Base-by-base conservation (phyloP, 2,329 filamentous ascomycete genomes). In the Metarhizium rileyi region DNA sequence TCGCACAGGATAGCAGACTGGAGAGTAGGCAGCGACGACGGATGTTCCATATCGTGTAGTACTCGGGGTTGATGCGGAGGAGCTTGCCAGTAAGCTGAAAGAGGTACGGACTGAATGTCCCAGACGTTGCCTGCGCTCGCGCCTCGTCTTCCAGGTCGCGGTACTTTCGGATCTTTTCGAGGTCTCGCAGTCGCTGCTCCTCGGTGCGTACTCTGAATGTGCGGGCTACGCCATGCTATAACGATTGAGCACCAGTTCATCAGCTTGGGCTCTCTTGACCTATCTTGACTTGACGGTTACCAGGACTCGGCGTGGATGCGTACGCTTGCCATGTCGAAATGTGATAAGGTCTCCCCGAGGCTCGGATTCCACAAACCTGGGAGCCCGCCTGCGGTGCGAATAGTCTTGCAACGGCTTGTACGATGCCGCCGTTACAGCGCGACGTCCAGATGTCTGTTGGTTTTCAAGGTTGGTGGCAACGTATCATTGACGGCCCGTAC, bases 31-130 rank as follows among this genome's bases (percentile, higher is more conserved):
- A 83, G 61, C 78, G 78, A 60, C 93, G 84, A 63, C 93, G 84
- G 70, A 84, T 79, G 75, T 94, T 94, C 88, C 88, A 94, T 76
- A 89, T 78, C 50, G 88, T 91, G 70, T 93, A 93, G 73, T 90
- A 90, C 67, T 94, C 88, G 25, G 88, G 88, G 65, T 94, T 94
- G 59, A 84, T 77, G 44, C 76, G 77, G 48, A 91, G 75, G 42
- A 93, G 77, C 57, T 80, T 81, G n/a, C 84, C 83, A 30, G 53
- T 56, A 53, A 63, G 54, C 20, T 52, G 49, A 26, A 55, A 51
- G 42, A 52, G 50, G 27, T 23, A 46, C 3, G 26, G 36, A 36
- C 47, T 50, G 20, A 51, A 53, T 10, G 42, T 8, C 5, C 14
- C 27, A 9, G 18, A 44, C 20, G 41, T 30, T 25, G 44, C 48